These are phyloP conservation scores for Arthrobotrys megalospora DNA, from an alignment of 2,329 filamentous ascomycete species.

Conservation along the genomic window DNA sequence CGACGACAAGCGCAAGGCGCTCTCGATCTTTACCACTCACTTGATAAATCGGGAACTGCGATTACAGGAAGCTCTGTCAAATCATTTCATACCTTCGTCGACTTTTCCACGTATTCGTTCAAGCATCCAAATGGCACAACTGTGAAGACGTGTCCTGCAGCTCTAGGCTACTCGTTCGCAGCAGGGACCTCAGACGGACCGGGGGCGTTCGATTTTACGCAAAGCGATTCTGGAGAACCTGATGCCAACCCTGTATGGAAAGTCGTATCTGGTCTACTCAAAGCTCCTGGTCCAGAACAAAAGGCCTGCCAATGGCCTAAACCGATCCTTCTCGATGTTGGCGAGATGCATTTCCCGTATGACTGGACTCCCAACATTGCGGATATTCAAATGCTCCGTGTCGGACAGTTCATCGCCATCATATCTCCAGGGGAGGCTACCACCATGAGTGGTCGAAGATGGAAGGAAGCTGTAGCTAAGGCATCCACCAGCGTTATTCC, in stretches of 20 bases:
- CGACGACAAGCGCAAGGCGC: constrained; percentile 79
- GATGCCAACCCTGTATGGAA: constrained; percentile 83
- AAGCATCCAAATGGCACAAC: constrained; percentile 78
- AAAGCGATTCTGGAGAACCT: constrained; percentile 82
- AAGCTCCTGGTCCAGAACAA: constrained; percentile 79
- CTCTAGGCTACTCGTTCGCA: constrained; percentile 91
- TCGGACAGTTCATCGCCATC: constrained; percentile 87
- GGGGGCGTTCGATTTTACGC: constrained; percentile 92
- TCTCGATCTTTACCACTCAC: constrained; percentile 68
- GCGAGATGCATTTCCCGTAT: constrained; percentile 83
- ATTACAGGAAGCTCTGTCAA: constrained; percentile 75
- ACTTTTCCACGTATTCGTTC: constrained; percentile 84
- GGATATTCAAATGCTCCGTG: constrained; percentile 86
- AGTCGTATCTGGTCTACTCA: constrained; percentile 80
- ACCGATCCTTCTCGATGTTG: constrained; percentile 88
- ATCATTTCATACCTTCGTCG: constrained; percentile 86
- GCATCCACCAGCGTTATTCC: constrained; percentile 68
- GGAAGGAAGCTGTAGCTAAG: constrained; percentile 79
- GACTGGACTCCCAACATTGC: constrained; percentile 92
- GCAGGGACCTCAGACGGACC: constrained; percentile 93
- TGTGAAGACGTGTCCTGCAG: constrained; percentile 85
- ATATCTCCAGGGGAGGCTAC: constrained; percentile 89
- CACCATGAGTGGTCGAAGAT: constrained; percentile 91
- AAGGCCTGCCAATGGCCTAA: constrained; percentile 83
- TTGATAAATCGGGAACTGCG: constrained; percentile 59